phyloP scores from a whole-genome alignment of 192 early-diverging fungal species.

The Rhizophagus sp. region DNA sequence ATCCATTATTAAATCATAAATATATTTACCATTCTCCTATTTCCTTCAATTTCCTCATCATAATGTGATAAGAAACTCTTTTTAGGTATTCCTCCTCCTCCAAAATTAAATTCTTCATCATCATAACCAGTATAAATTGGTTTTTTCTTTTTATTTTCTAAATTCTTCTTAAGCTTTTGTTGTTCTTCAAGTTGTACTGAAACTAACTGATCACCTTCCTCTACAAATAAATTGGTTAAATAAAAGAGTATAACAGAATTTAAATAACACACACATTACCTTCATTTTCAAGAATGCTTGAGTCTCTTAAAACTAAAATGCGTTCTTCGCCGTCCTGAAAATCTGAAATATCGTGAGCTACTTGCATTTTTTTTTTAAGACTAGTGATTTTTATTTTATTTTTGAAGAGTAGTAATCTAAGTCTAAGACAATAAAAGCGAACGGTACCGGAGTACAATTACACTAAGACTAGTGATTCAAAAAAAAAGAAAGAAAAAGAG shows the following conservation, averaged over 20 bases:
- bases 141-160: slow-evolving; percentile 71
- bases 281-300: slow-evolving; percentile 64
- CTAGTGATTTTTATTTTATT: too few relatives aligned
- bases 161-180: slow-evolving; percentile 67
- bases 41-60: slow-evolving; percentile 67
- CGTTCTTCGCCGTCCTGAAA: slow-evolving; percentile 70
- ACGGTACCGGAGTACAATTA: too few relatives aligned
- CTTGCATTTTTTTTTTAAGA: slow-evolving; percentile 48
- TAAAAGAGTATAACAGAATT: background rate
- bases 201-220: slow-evolving; percentile 74
- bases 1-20: background rate
- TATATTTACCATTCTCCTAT: slow-evolving; percentile 27
- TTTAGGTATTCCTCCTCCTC: slow-evolving; percentile 37
- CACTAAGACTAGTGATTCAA: too few relatives aligned
- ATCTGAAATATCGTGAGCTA: slow-evolving; percentile 71
- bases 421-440: too few relatives aligned
- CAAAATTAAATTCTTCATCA: slow-evolving; percentile 64
- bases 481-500: too few relatives aligned
- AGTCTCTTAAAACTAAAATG: slow-evolving; percentile 87
- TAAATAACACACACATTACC: slow-evolving; percentile 17
- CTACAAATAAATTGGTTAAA: slow-evolving; percentile 25
- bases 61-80: slow-evolving; percentile 73
- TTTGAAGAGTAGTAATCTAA: too few relatives aligned
- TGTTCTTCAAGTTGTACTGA: slow-evolving; percentile 67
- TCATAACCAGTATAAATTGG: slow-evolving; percentile 73